Evolutionary conservation across 2,329 filamentous ascomycete species (phyloP).

Genomic region (Penicillium janthinellum): DNA sequence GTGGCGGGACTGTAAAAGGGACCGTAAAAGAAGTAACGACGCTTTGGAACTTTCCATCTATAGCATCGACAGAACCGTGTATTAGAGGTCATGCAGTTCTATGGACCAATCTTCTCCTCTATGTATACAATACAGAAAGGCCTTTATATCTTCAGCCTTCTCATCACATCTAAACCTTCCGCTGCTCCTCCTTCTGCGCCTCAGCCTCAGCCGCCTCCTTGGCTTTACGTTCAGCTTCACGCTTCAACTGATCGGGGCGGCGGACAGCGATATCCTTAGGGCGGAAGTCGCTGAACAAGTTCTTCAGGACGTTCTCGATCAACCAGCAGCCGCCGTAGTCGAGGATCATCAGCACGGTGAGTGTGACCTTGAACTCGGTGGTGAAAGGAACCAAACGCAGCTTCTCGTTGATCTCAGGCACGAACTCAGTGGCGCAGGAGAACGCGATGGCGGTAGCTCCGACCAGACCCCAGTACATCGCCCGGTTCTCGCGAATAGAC

Average conservation of each 20-base stretch:
- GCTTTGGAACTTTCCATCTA: neutral
- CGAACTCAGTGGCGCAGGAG: slow-evolving; percentile 89
- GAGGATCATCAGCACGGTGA: slow-evolving; percentile 81
- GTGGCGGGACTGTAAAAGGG: too few species aligned
- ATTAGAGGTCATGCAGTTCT: slow-evolving; percentile 25
- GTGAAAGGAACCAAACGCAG: slow-evolving; percentile 91
- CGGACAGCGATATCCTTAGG: slow-evolving; percentile 91
- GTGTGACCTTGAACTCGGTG: slow-evolving; percentile 81
- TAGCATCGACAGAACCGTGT: slow-evolving; percentile 10
- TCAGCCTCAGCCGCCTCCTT: slow-evolving; percentile 55
- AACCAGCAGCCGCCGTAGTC: slow-evolving; percentile 87
- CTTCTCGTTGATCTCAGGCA: slow-evolving; percentile 92
- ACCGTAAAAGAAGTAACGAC: neutral
- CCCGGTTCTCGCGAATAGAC: slow-evolving; percentile 89
- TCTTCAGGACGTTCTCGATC: slow-evolving; percentile 85
- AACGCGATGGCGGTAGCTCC: slow-evolving; percentile 89
- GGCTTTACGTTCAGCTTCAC: slow-evolving; percentile 70
- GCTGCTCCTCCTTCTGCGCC: slow-evolving; percentile 39
- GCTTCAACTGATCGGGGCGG: slow-evolving; percentile 79
- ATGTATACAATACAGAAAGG: slow-evolving; percentile 25
- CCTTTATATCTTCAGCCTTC: slow-evolving; percentile 5
- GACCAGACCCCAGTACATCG: slow-evolving; percentile 97
- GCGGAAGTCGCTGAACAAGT: slow-evolving; percentile 82
- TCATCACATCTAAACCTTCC: slow-evolving; percentile 27
- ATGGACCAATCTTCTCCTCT: slow-evolving; percentile 19